These are phyloP conservation scores for Pseudoneurospora amorphoporcata DNA, from an alignment of 495 filamentous ascomycete genomes.

Conservation along the genomic window DNA sequence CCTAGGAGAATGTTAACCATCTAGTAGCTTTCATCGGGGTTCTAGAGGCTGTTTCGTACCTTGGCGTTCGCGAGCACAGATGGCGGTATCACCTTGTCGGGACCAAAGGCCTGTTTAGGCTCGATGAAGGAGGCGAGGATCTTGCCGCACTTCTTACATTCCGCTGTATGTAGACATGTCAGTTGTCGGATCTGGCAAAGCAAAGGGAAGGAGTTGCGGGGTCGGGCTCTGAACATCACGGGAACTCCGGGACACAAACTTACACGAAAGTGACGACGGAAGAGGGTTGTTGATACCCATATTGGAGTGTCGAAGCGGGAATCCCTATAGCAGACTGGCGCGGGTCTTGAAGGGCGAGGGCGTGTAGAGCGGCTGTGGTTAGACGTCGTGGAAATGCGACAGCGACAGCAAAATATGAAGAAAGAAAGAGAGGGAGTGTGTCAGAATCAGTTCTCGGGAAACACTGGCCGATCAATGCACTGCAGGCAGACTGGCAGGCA, in stretches of 20 bases:
- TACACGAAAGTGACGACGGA: conserved; percentile 49
- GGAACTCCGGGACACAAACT: conserved; percentile 21
- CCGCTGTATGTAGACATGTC: conserved; percentile 39
- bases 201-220: not conserved
- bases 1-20: conserved; percentile 37
- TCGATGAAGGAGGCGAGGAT: conserved; percentile 94
- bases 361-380: not conserved
- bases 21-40: not conserved
- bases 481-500: not conserved
- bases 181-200: not conserved
- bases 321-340: not conserved
- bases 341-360: not conserved
- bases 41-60: conserved; percentile 37
- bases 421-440: not conserved
- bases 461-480: not conserved
- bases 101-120: conserved; percentile 85
- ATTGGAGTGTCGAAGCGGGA: not conserved
- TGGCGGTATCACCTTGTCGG: conserved; percentile 95
- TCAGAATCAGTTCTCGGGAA: not conserved
- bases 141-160: conserved; percentile 86
- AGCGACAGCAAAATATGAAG: not conserved
- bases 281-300: conserved; percentile 52
- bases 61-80: conserved; percentile 83
- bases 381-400: not conserved
- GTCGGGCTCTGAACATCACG: conserved; percentile 3